Evolutionary conservation across 805 yeast genomes (phyloP), one percentile per base, ranked within the genome.

Genomic region (Starmerella davenportii): DNA sequence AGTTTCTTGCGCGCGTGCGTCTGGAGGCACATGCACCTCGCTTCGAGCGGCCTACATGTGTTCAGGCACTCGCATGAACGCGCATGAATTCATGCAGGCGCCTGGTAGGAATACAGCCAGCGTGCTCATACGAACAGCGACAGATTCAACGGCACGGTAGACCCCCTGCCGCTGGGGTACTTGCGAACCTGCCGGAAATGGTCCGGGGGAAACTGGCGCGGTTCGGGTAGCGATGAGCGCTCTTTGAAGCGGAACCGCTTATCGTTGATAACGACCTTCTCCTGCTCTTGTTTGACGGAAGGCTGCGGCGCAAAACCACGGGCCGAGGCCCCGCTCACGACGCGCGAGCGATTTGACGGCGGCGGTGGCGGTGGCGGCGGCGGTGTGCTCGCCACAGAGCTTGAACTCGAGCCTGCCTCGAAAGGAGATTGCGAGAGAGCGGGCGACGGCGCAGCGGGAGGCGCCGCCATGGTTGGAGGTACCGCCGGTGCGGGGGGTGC

Each of bases 81-180:
- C n/a, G n/a, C n/a, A n/a, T n/a, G n/a, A n/a, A n/a, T n/a, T n/a
- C n/a, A n/a, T n/a, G n/a, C n/a, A n/a, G n/a, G n/a, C n/a, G n/a
- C n/a, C n/a, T n/a, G n/a, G n/a, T n/a, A n/a, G n/a, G n/a, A n/a
- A n/a, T n/a, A n/a, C n/a, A n/a, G n/a, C n/a, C n/a, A n/a, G n/a
- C 7, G 25, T 23, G 25, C 7, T 11, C 11, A 23, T 23, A 11
- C 15, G 19, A 8, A 29, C 19, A 59, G 38, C 15, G 66, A 56
- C 39, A 85, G 61, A 48, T 80, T 73, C 44, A 85, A 60, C 1
- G 95, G 95, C 28, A 85, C 90, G 25, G 93, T 79, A 21, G 84
- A 72, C 3, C 96, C 96, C 49, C 94, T 69, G 13, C 96, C 96
- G 59, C 94, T 80, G 15, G 96, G 95, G 60, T 90, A 90, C 46